Percentiles rank a stretch among this genome's conserved stretches.
Evolutionary conservation across 2,329 filamentous ascomycete genomes (phyloP).

Genomic region (Verticillium albo-atrum): DNA sequence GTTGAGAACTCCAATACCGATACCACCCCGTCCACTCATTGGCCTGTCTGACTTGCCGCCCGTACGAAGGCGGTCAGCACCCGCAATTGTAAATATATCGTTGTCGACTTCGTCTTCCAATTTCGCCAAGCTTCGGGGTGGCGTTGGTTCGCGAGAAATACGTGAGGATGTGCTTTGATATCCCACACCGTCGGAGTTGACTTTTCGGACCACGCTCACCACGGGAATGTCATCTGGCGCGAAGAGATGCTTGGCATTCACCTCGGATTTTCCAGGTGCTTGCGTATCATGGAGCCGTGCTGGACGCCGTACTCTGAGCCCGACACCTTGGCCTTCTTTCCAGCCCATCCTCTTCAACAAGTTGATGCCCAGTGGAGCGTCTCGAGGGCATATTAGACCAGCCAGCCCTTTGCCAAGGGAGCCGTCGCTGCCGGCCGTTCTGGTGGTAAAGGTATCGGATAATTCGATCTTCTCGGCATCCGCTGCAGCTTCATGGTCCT

Average conservation of each 20-base stretch:
- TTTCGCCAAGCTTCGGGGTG: not conserved
- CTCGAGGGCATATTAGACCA: constrained; percentile 66
- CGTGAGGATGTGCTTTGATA: constrained; percentile 20
- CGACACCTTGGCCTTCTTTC: constrained; percentile 90
- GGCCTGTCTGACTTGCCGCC: constrained; percentile 39
- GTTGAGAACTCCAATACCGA: constrained; percentile 86
- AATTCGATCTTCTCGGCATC: constrained; percentile 74
- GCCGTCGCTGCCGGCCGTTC: constrained; percentile 49
- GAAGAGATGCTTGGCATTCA: constrained; percentile 63
- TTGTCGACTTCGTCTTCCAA: not conserved
- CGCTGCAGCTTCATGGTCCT: constrained; percentile 83
- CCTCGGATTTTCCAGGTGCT: constrained; percentile 26
- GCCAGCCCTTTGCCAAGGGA: constrained; percentile 51
- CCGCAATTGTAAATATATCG: not conserved
- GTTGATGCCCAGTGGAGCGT: constrained; percentile 83
- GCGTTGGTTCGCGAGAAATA: not conserved
- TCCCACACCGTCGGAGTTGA: constrained; percentile 67
- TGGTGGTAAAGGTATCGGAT: constrained; percentile 54
- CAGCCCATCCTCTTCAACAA: constrained; percentile 91
- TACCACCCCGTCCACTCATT: constrained; percentile 53
- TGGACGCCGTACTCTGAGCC: constrained; percentile 73
- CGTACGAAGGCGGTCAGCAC: not conserved
- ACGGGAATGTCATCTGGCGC: constrained; percentile 76
- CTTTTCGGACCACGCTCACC: constrained; percentile 62
- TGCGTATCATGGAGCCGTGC: constrained; percentile 57